phyloP scores from a whole-genome alignment of 345 rosid genomes.

The Aquilaria yunnanensis region DNA sequence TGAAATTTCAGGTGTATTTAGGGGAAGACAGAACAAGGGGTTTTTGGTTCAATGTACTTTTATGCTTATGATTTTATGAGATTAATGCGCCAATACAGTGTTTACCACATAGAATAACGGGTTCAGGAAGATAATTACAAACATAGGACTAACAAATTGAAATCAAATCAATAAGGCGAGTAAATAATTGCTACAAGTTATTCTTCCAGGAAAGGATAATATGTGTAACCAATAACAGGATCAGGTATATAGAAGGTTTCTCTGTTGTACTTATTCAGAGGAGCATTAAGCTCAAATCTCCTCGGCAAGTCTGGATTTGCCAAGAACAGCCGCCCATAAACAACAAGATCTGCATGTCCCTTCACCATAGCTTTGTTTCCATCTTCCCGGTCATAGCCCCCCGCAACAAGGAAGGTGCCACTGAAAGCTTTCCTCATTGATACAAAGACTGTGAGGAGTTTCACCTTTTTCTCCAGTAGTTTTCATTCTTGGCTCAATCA shows the following conservation, averaged over 20 bases:
- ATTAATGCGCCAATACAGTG: too few relatives aligned
- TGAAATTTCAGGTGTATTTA: too few relatives aligned
- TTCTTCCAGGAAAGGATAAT: slow-evolving; percentile 57
- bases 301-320: slow-evolving; percentile 73
- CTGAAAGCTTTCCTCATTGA: slow-evolving; percentile 64
- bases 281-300: slow-evolving; percentile 53
- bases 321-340: slow-evolving; percentile 49
- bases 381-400: slow-evolving; percentile 47
- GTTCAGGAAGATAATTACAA: too few relatives aligned
- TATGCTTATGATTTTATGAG: too few relatives aligned
- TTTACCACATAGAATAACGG: too few relatives aligned
- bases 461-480: slow-evolving; percentile 17
- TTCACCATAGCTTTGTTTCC: slow-evolving; percentile 45
- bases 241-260: slow-evolving; percentile 42
- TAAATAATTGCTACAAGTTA: too few relatives aligned
- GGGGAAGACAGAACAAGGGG: too few relatives aligned
- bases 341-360: slow-evolving; percentile 47
- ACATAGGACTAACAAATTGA: too few relatives aligned
- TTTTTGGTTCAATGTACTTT: too few relatives aligned
- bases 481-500: slow-evolving; percentile 62
- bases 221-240: slow-evolving; percentile 59
- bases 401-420: slow-evolving; percentile 57
- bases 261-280: slow-evolving; percentile 46
- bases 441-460: slow-evolving; percentile 27
- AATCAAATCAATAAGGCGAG: too few relatives aligned